Conservation (phyloP, 108 stramenopile species). For the Seminavis robusta region DNA sequence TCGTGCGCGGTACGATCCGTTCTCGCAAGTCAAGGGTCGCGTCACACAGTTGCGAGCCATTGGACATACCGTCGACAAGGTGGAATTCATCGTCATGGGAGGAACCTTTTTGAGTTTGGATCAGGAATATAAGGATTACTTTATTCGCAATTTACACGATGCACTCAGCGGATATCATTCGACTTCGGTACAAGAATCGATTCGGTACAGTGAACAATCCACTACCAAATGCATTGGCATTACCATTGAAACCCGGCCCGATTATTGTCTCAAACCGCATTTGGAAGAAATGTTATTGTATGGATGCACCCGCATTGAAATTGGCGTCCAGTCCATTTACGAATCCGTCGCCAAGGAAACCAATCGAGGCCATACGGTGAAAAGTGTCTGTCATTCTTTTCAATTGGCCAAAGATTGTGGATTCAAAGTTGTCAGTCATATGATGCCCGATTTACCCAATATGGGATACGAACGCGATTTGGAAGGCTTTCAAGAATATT, state of each 20-base stretch:
- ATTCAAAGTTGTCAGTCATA: conserved; percentile 96
- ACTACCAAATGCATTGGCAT: conserved; percentile 92
- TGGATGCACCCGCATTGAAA: conserved; percentile 98
- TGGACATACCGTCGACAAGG: conserved; percentile 93
- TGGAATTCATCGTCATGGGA: conserved; percentile 96
- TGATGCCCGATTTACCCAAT: conserved; percentile 98
- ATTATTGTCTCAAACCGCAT: conserved; percentile 94
- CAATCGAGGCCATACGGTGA: conserved; percentile 94
- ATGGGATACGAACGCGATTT: conserved; percentile 91
- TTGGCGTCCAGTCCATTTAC: conserved; percentile 96
- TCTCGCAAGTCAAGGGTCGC: conserved; percentile 84
- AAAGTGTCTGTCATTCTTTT: conserved; percentile 89
- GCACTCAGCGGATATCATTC: conserved; percentile 87
- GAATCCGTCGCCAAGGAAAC: conserved; percentile 92
- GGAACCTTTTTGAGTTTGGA: conserved; percentile 94
- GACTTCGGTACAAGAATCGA: conserved; percentile 80
- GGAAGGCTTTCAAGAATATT: conserved; percentile 87
- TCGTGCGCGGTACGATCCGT: conserved; percentile 93
- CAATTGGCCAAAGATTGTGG: conserved; percentile 94
- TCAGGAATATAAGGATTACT: conserved; percentile 86
- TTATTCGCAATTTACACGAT: conserved; percentile 94
- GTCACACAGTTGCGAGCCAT: conserved; percentile 82
- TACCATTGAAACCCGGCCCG: conserved; percentile 96
- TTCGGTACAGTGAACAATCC: conserved; percentile 84
- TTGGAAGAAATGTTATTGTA: conserved; percentile 92